These are phyloP conservation scores for Tulasnella sp. DNA, from an alignment of 768 basidiomycete genomes.

Conservation along the genomic window DNA sequence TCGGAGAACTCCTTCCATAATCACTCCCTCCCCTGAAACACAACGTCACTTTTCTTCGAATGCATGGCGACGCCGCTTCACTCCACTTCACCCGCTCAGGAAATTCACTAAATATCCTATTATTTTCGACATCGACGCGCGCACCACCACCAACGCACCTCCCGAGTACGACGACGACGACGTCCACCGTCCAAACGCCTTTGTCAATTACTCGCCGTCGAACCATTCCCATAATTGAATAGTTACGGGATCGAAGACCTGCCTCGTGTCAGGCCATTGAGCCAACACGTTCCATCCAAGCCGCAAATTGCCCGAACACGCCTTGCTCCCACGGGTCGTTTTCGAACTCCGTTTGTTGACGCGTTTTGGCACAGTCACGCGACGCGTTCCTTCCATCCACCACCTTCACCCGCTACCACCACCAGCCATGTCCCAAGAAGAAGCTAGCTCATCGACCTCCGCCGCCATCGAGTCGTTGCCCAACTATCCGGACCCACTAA, in stretches of 20 bases:
- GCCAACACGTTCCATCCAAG: conserved; percentile 23
- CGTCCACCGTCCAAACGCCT: neutral
- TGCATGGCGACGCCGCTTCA: neutral
- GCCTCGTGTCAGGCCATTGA: conserved; percentile 15
- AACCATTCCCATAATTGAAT: conserved; percentile 13
- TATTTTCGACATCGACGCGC: neutral
- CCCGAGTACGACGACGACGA: neutral
- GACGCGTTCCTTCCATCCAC: neutral
- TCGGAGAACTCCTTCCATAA: conserved; percentile 4
- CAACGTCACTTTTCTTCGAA: conserved; percentile 1
- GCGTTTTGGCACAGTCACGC: neutral
- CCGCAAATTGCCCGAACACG: conserved; percentile 16
- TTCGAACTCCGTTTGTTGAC: conserved; percentile 17
- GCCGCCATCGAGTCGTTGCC: conserved; percentile 31
- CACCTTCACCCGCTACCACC: neutral
- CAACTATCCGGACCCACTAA: conserved; percentile 49
- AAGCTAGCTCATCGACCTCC: neutral
- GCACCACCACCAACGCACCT: neutral
- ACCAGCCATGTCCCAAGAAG: conserved; percentile 27
- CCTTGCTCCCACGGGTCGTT: conserved; percentile 10
- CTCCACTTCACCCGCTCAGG: neutral
- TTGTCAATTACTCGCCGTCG: neutral
- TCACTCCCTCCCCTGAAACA: neutral
- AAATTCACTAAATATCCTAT: neutral
- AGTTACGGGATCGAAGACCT: conserved; percentile 22